These are phyloP conservation scores for Boeremia lycopersici DNA, from an alignment of 2,329 filamentous ascomycete genomes.

Conservation along the genomic window DNA sequence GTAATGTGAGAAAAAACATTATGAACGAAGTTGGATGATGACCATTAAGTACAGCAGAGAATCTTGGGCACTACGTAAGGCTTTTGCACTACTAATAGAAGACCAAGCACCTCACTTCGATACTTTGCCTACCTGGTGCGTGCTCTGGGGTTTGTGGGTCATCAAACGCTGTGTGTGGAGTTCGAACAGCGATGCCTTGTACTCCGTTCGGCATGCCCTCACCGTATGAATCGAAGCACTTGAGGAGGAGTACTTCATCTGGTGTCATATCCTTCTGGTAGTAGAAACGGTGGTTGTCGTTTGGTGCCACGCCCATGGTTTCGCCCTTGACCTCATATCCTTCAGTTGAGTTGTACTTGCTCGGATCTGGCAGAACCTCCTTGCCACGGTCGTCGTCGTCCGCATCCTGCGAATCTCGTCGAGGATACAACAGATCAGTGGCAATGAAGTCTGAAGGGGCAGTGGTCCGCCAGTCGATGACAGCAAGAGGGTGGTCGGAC, in stretches of 20 bases:
- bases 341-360: slow-evolving; percentile 55
- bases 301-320: slow-evolving; percentile 65
- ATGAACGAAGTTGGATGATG: no score
- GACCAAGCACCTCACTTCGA: slow-evolving; percentile 68
- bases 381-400: slow-evolving; percentile 62
- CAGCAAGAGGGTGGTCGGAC: slow-evolving; percentile 70
- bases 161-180: slow-evolving; percentile 70
- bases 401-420: slow-evolving; percentile 44
- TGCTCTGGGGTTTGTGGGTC: slow-evolving; percentile 61
- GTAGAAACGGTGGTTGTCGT: slow-evolving; percentile 64
- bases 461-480: slow-evolving; percentile 69
- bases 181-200: slow-evolving; percentile 50
- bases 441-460: slow-evolving; percentile 63
- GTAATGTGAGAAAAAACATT: no score
- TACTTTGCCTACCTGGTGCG: slow-evolving; percentile 62
- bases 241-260: slow-evolving; percentile 60
- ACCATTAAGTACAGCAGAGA: no score
- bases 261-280: slow-evolving; percentile 72
- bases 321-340: slow-evolving; percentile 69
- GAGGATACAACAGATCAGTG: slow-evolving; percentile 68
- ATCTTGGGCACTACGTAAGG: no score
- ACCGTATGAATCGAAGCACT: slow-evolving; percentile 55
- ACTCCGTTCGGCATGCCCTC: slow-evolving; percentile 50
- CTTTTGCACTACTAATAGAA: slow-evolving; percentile 60
- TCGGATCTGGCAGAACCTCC: slow-evolving; percentile 60